Conservation (phyloP, 2,329 filamentous ascomycete genomes). For the Truncatella angustata region DNA sequence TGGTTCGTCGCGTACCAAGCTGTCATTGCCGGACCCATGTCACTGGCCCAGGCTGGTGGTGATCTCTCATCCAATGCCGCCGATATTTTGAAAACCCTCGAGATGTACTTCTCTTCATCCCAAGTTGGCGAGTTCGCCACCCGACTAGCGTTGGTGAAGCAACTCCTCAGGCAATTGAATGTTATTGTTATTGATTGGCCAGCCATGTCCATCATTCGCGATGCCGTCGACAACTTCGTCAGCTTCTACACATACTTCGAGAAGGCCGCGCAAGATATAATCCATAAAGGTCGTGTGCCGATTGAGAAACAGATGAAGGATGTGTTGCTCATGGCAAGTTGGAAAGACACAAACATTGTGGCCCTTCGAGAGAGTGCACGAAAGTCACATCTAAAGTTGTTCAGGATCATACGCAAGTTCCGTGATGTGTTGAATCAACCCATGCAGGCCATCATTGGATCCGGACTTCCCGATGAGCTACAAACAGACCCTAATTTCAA, state of each 20-base stretch:
- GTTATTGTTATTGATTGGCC: conserved; percentile 60
- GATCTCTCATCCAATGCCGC: conserved; percentile 63
- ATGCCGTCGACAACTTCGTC: conserved; percentile 74
- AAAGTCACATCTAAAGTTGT: conserved; percentile 87
- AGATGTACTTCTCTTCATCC: conserved; percentile 75
- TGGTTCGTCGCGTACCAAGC: conserved; percentile 96
- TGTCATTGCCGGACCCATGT: conserved; percentile 72
- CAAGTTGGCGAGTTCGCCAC: conserved; percentile 77
- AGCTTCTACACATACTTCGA: conserved; percentile 72
- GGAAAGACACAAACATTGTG: conserved; percentile 96
- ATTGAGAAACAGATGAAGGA: conserved; percentile 94
- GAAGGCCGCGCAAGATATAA: conserved; percentile 59
- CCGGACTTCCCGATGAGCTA: conserved; percentile 56
- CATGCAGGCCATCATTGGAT: conserved; percentile 62
- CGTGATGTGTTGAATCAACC: conserved; percentile 74
- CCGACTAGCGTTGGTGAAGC: conserved; percentile 68
- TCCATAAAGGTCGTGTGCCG: conserved; percentile 64
- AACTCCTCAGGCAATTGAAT: conserved; percentile 63
- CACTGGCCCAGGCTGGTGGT: conserved; percentile 57
- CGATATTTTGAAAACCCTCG: conserved; percentile 71
- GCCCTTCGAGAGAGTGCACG: conserved; percentile 85
- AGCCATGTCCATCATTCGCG: conserved; percentile 54
- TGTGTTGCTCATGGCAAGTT: conserved; percentile 88
- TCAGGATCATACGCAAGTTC: conserved; percentile 89
- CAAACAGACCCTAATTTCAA: conserved; percentile 8